A percentile compares a stretch with the other conserved stretches of the same genome.
These are phyloP conservation scores for Ascochyta koolunga DNA, from an alignment of 2,329 filamentous ascomycete genomes.

Conservation along the genomic window DNA sequence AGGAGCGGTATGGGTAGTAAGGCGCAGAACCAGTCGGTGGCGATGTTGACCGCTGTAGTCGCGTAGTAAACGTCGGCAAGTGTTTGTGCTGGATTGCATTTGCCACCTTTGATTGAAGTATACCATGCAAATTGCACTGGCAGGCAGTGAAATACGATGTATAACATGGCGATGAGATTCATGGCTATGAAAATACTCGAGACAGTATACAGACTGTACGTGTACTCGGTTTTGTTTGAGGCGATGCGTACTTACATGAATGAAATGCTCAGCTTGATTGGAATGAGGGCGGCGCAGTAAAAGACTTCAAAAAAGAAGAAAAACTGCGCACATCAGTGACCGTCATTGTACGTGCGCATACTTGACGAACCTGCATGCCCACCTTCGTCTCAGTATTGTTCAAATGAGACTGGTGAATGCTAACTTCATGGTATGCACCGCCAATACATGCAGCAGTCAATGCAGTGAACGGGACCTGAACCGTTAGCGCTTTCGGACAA, in stretches of 20 bases:
- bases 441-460: slow-evolving; percentile 18
- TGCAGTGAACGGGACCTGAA: slow-evolving; percentile 7
- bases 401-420: slow-evolving; percentile 21
- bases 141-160: slow-evolving; percentile 47
- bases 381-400: neutral
- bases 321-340: slow-evolving; percentile 28
- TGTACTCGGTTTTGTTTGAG: slow-evolving; percentile 32
- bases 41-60: slow-evolving; percentile 46
- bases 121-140: slow-evolving; percentile 38
- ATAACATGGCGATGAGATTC: slow-evolving; percentile 41
- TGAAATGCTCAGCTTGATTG: slow-evolving; percentile 47
- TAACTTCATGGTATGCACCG: slow-evolving; percentile 5
- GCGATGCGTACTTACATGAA: slow-evolving; percentile 47
- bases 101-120: slow-evolving; percentile 32
- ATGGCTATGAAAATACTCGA: slow-evolving; percentile 38
- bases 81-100: slow-evolving; percentile 31
- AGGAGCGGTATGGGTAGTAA: slow-evolving; percentile 35
- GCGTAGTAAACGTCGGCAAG: slow-evolving; percentile 45
- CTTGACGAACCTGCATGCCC: slow-evolving; percentile 25
- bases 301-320: slow-evolving; percentile 49
- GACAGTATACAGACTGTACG: slow-evolving; percentile 37
- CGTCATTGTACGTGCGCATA: neutral
- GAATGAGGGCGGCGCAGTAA: slow-evolving; percentile 45
- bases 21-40: slow-evolving; percentile 47
- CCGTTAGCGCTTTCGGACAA: neutral